A percentile compares a stretch with the other conserved stretches of the same genome.
Evolutionary conservation across 768 basidiomycete species (phyloP).

Genomic region (Amanita pallidorosea): DNA sequence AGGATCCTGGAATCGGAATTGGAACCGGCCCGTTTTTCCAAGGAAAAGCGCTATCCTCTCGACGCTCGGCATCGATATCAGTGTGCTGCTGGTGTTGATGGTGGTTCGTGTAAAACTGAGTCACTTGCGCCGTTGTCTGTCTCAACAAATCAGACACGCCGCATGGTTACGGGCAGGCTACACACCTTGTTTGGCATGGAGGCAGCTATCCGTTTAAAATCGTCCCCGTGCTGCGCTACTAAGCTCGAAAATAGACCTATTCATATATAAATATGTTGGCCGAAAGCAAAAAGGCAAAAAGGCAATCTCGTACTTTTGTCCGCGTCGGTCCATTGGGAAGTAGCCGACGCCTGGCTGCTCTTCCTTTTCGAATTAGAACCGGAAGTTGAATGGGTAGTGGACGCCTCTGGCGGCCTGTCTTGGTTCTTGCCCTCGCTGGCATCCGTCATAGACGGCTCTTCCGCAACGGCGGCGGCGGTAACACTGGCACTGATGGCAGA

Average conservation of each 20-base stretch:
- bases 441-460: conserved; percentile 19
- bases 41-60: conserved; percentile 29
- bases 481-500: conserved; percentile 19
- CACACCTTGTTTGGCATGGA: conserved; percentile 53
- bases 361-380: conserved; percentile 4
- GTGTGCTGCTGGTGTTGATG: conserved; percentile 12
- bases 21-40: background rate
- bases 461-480: conserved; percentile 13
- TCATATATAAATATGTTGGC: conserved; percentile 1
- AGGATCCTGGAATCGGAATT: too few relatives aligned
- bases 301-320: conserved; percentile 42
- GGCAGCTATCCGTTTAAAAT: conserved; percentile 61
- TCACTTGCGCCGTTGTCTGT: conserved; percentile 47
- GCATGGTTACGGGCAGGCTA: background rate
- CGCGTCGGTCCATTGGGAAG: conserved; percentile 49
- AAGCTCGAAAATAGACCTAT: conserved; percentile 43
- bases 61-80: background rate
- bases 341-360: conserved; percentile 15
- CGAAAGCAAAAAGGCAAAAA: background rate
- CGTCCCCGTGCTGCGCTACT: conserved; percentile 49
- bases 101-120: conserved; percentile 38
- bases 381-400: background rate
- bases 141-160: conserved; percentile 1
- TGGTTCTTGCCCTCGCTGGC: background rate
- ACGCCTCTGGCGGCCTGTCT: background rate